Base-by-base conservation (phyloP, 306 rosid genomes). In the Dryas octopetala region DNA sequence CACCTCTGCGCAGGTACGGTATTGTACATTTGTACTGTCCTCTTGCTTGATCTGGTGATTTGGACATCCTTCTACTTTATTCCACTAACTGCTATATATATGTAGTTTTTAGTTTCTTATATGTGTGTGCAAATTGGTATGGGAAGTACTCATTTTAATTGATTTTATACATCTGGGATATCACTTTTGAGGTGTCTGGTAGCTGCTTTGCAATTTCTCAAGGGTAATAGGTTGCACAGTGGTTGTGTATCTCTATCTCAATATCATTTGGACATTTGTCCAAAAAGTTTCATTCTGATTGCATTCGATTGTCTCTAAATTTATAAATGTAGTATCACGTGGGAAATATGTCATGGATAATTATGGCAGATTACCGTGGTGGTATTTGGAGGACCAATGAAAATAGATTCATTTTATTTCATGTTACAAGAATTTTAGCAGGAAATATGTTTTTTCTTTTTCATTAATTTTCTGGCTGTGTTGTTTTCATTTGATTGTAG, bases 1-100 rank as follows among this genome's bases (percentile, higher is more conserved):
- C 54, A 81, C 74, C 81, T 78, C 89, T 78, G 58, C 79, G 48
- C 98, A 91, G 95, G 98, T 94, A 83, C 65, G 74, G 52, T 28
- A 19, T 69, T 61, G 51, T 72, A 57, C 23, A 23, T 23, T 23
- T 23, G 23, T 78, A 68, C 51, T 80, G 14, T 79, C 11, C 64
- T 69, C 53, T 64, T 76, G 49, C 17, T 70, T 44, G 50, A 53
- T 71, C 71, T 65, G 74, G 58, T 74, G 41, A 79, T 62, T 68
- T 43, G 17, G 41, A 52, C 40, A 28, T 43, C 17, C 15, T 40
- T 80, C 55, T 74, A 60, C 23, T 67, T 57, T 67, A 38, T 23
- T 14, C 55, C 65, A 13, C 76, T 66, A 57, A 58, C 45, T 71
- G 66, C 55, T 43, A 44, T 32, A 43, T 44, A 11, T 45, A 5